These are phyloP conservation scores for Pseudogymnoascus verrucosus DNA, from an alignment of 2,329 filamentous ascomycete species.

Conservation along the genomic window DNA sequence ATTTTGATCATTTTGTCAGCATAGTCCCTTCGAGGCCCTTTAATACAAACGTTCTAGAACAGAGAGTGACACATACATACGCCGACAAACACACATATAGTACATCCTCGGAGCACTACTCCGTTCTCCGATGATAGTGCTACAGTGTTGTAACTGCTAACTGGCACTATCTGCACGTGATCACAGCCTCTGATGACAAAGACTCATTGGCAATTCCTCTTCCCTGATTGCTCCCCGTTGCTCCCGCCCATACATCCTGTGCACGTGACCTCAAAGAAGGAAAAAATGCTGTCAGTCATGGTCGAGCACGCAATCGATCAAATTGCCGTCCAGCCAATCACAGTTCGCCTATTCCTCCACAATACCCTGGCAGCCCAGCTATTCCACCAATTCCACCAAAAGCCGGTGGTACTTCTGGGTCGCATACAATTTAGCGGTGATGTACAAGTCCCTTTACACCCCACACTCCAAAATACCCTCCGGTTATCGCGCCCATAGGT, in stretches of 20 bases:
- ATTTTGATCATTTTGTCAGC: neutral
- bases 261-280: neutral
- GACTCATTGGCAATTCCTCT: neutral
- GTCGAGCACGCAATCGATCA: constrained; percentile 9
- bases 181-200: neutral
- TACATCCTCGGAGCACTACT: neutral
- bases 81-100: neutral
- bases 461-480: constrained; percentile 3
- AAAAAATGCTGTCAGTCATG: neutral
- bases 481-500: constrained; percentile 8
- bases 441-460: neutral
- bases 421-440: no score
- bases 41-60: neutral
- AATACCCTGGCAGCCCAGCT: constrained; percentile 6
- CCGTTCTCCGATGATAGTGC: neutral
- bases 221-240: neutral
- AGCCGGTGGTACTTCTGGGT: neutral
- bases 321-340: constrained; percentile 6
- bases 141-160: no score
- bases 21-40: neutral
- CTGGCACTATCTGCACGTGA: neutral
- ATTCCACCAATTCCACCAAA: neutral
- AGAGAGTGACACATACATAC: neutral
- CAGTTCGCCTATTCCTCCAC: neutral
- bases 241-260: neutral